phyloP scores from a whole-genome alignment of 768 basidiomycete genomes.

The Boletus barrowsii region DNA sequence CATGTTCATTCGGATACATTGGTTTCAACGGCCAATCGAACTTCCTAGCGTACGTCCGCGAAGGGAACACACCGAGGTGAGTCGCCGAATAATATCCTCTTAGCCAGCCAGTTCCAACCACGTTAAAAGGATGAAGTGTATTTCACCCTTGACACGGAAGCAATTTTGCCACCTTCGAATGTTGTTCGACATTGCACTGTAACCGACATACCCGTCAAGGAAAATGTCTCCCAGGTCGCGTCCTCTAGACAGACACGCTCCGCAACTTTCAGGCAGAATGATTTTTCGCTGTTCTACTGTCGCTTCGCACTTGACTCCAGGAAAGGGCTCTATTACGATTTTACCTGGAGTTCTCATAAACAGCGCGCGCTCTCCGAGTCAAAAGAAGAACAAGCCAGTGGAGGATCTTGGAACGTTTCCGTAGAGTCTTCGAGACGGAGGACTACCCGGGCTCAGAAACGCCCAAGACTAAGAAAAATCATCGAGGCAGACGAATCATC shows the following conservation, averaged over 20 bases:
- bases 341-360: slow-evolving; percentile 56
- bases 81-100: slow-evolving; percentile 12
- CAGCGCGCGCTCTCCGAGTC: slow-evolving; percentile 33
- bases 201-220: slow-evolving; percentile 25
- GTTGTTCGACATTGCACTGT: slow-evolving; percentile 55
- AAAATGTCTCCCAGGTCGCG: slow-evolving; percentile 3
- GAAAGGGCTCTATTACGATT: slow-evolving; percentile 59
- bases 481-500: slow-evolving; percentile 24
- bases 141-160: slow-evolving; percentile 52
- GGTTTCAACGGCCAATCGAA: slow-evolving; percentile 70
- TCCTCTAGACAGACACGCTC: slow-evolving; percentile 13
- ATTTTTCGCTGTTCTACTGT: slow-evolving; percentile 49
- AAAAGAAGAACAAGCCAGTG: slow-evolving; percentile 32
- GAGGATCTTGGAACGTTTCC: slow-evolving; percentile 47
- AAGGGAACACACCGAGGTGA: slow-evolving; percentile 58
- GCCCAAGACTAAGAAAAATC: slow-evolving; percentile 16
- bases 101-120: background rate
- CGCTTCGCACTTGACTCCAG: slow-evolving; percentile 54
- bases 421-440: slow-evolving; percentile 18
- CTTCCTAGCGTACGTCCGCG: slow-evolving; percentile 58
- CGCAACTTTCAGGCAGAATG: slow-evolving; percentile 12
- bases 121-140: slow-evolving; percentile 68
- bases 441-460: slow-evolving; percentile 15
- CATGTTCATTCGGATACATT: slow-evolving; percentile 65
- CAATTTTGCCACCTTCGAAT: slow-evolving; percentile 47